Percentiles rank a stretch among this genome's conserved stretches.
Evolutionary conservation across 2,329 filamentous ascomycete genomes (phyloP).

Genomic region (Diaporthe sp.): DNA sequence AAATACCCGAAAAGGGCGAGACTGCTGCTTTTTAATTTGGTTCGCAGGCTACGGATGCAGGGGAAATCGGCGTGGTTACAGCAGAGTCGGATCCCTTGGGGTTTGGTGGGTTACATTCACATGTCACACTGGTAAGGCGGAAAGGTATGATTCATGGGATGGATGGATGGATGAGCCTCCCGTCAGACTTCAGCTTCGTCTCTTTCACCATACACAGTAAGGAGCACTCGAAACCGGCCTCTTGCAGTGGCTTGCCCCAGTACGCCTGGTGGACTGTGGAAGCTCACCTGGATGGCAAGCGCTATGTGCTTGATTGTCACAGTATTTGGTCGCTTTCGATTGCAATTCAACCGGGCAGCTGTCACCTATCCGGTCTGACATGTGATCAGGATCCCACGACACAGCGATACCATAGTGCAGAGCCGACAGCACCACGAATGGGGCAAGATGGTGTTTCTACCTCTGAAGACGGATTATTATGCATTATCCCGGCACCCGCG

Average conservation of each 20-base stretch:
- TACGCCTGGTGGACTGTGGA: background rate
- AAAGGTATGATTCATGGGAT: background rate
- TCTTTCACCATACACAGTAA: background rate
- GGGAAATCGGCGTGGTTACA: constrained; percentile 12
- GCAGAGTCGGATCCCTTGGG: constrained; percentile 24
- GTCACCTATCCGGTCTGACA: too few species aligned
- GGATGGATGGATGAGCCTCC: background rate
- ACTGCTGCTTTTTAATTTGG: background rate
- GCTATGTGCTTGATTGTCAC: background rate
- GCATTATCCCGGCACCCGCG: constrained; percentile 38
- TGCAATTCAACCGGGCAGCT: background rate
- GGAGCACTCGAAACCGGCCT: background rate
- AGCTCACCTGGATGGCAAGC: background rate
- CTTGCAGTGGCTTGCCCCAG: background rate
- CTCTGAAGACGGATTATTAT: constrained; percentile 34
- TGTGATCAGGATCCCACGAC: background rate
- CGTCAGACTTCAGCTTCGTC: background rate
- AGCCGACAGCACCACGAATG: background rate
- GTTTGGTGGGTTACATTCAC: constrained; percentile 27
- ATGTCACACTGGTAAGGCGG: constrained; percentile 1
- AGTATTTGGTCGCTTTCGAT: background rate
- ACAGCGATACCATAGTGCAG: background rate
- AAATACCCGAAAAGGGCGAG: background rate
- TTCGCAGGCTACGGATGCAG: background rate
- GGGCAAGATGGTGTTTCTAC: background rate